A percentile compares a stretch with the other conserved stretches of the same genome.
These are phyloP conservation scores for Terana coerulea DNA, from an alignment of 768 basidiomycete genomes.

Conservation along the genomic window DNA sequence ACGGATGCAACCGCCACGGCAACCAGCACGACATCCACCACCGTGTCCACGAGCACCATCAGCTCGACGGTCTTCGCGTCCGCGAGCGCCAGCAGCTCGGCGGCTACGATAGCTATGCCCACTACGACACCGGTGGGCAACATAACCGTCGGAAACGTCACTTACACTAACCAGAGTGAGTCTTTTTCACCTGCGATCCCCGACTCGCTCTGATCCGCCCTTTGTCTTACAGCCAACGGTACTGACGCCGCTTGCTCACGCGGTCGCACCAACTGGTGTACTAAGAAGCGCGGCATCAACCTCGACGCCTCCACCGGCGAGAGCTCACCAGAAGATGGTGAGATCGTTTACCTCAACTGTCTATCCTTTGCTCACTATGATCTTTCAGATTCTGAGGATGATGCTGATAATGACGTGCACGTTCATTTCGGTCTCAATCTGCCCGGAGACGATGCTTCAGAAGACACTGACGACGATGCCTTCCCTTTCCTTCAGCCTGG, in stretches of 20 bases:
- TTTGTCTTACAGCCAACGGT: background rate
- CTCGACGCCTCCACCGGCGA: background rate
- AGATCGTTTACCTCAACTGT: background rate
- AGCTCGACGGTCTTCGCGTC: too few relatives aligned
- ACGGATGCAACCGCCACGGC: too few relatives aligned
- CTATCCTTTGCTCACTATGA: background rate
- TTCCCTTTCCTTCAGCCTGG: too few relatives aligned
- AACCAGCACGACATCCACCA: too few relatives aligned
- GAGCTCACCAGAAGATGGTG: background rate
- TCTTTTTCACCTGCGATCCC: background rate
- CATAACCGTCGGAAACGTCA: background rate
- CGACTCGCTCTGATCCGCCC: background rate
- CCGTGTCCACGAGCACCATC: too few relatives aligned
- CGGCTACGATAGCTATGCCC: too few relatives aligned
- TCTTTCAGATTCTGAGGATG: background rate
- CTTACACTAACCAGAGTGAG: background rate
- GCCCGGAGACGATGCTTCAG: too few relatives aligned
- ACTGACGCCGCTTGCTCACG: background rate
- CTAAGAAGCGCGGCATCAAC: background rate
- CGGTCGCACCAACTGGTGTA: background rate
- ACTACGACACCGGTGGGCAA: too few relatives aligned
- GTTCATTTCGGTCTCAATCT: background rate
- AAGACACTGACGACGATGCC: too few relatives aligned
- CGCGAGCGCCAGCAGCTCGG: too few relatives aligned
- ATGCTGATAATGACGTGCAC: background rate